Evolutionary conservation across 176 grass and related monocot species (phyloP).

Genomic region (Ampelocalamus luodianensis): DNA sequence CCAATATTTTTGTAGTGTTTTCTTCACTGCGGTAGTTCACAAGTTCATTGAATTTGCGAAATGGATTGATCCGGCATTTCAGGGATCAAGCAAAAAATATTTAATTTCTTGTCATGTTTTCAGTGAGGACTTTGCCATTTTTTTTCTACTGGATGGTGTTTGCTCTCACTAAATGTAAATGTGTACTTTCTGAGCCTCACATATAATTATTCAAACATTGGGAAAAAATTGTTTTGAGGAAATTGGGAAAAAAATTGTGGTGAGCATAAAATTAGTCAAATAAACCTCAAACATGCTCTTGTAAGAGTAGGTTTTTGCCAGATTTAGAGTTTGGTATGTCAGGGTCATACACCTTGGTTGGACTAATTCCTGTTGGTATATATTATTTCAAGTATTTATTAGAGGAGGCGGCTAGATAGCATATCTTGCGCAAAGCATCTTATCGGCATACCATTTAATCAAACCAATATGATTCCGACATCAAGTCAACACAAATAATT

Average conservation of each 20-base stretch:
- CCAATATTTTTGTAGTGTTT: background rate
- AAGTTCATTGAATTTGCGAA: background rate
- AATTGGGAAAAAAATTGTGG: background rate
- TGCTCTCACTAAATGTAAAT: background rate
- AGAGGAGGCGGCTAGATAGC: background rate
- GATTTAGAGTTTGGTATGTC: background rate
- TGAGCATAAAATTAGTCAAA: background rate
- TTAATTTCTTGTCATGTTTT: background rate
- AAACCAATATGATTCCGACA: background rate
- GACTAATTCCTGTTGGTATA: background rate
- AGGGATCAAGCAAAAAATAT: background rate
- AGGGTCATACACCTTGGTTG: background rate
- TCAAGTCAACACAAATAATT: constrained; percentile 26
- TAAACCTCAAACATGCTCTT: background rate
- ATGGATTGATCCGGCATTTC: background rate
- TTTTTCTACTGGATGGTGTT: background rate
- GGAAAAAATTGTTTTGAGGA: background rate
- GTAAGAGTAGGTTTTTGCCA: background rate
- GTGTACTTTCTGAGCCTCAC: background rate
- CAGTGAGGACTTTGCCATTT: background rate
- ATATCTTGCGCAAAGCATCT: background rate
- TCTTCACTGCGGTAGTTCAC: background rate
- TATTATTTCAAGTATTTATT: background rate
- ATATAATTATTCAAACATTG: background rate
- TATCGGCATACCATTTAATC: background rate